Conservation (phyloP, 208 protist species). For the Naegleria lovaniensis region DNA sequence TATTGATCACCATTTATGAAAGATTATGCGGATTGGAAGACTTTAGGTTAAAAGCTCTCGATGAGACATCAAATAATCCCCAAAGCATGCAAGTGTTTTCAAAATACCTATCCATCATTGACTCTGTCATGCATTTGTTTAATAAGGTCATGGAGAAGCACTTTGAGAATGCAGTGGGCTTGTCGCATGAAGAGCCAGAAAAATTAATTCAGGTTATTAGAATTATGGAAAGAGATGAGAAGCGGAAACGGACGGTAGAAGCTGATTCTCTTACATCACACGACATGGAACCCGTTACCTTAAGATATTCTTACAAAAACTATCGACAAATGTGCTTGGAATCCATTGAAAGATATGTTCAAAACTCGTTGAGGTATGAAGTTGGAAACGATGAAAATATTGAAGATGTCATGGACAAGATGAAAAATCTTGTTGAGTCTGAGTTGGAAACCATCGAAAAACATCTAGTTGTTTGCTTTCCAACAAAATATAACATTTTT, state of each 20-base stretch:
- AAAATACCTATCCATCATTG: background rate
- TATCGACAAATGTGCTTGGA: background rate
- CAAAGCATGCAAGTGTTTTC: background rate
- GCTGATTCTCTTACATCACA: background rate
- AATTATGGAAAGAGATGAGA: conserved; percentile 28
- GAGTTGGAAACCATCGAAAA: background rate
- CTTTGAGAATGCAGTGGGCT: background rate
- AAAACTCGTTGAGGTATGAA: background rate
- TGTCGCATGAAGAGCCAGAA: background rate
- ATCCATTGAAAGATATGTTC: background rate
- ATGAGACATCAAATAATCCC: background rate
- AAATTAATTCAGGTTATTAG: background rate
- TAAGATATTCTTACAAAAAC: background rate
- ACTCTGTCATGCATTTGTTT: background rate
- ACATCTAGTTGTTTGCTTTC: background rate
- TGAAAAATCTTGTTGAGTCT: background rate
- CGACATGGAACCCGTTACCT: background rate
- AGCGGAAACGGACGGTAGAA: background rate
- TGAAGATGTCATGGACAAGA: background rate
- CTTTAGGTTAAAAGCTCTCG: background rate
- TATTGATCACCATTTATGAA: background rate
- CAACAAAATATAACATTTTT: background rate
- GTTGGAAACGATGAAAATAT: background rate
- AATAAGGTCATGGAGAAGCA: background rate
- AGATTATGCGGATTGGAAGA: background rate